Percentiles rank a stretch among this genome's conserved stretches.
These are phyloP conservation scores for Nitzschia palea DNA, from an alignment of 108 stramenopile species.

Conservation along the genomic window DNA sequence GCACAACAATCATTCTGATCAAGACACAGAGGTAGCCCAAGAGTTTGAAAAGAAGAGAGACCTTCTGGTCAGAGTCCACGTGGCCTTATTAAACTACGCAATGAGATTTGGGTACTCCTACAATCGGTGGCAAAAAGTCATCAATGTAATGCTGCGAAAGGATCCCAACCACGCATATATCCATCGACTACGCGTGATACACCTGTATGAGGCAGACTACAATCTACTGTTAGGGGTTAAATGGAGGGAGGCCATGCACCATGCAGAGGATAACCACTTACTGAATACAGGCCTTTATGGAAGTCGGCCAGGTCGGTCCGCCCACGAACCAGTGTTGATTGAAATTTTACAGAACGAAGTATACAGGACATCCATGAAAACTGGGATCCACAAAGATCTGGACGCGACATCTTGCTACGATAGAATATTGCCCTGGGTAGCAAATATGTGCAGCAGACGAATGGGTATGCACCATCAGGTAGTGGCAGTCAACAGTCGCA, in stretches of 20 bases:
- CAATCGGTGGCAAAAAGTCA: neutral
- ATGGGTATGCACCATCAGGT: too few species aligned
- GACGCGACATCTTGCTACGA: too few species aligned
- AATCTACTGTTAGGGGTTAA: neutral
- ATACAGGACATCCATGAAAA: too few species aligned
- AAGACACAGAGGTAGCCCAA: neutral
- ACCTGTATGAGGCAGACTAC: constrained; percentile 9
- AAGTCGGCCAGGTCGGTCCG: neutral
- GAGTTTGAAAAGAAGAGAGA: neutral
- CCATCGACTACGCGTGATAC: constrained; percentile 8
- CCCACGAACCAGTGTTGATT: neutral
- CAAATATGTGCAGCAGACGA: too few species aligned
- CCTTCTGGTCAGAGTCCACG: neutral
- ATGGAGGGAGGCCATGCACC: neutral
- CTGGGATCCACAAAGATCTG: too few species aligned
- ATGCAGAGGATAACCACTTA: neutral
- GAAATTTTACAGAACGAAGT: constrained; percentile 3
- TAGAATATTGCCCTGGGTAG: too few species aligned
- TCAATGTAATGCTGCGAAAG: constrained; percentile 3
- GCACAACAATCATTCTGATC: neutral
- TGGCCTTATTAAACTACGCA: neutral
- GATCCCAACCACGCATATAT: neutral
- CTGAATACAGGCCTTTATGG: neutral
- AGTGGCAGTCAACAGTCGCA: too few species aligned
- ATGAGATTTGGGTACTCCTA: neutral